A percentile compares a stretch with the other conserved stretches of the same genome.
phyloP scores from a whole-genome alignment of 2,329 filamentous ascomycete species.

The Lithohypha guttulata region DNA sequence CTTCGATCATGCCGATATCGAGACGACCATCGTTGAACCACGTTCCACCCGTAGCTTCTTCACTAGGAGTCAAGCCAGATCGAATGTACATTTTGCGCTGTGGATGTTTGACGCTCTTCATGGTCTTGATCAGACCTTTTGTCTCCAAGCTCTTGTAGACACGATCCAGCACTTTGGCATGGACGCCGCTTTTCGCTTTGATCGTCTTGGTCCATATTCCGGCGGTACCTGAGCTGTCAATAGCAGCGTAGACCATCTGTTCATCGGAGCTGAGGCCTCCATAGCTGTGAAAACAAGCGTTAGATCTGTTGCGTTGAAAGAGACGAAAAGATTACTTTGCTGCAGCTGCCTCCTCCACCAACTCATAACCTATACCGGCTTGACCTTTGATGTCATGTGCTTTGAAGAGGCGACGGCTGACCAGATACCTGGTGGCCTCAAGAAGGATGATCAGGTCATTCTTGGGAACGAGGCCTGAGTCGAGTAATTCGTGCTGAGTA shows the following conservation, averaged over 20 bases:
- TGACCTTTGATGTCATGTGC: slow-evolving; percentile 30
- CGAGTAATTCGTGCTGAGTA: slow-evolving; percentile 36
- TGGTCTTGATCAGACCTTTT: slow-evolving; percentile 72
- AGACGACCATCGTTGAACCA: slow-evolving; percentile 82
- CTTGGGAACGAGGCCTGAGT: slow-evolving; percentile 34
- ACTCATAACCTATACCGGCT: slow-evolving; percentile 38
- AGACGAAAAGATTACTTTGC: slow-evolving; percentile 6
- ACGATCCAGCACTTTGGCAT: slow-evolving; percentile 71
- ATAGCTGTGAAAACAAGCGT: slow-evolving; percentile 22
- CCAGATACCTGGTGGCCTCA: slow-evolving; percentile 34
- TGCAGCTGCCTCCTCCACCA: slow-evolving; percentile 38
- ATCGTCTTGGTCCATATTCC: slow-evolving; percentile 89
- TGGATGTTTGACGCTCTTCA: slow-evolving; percentile 85
- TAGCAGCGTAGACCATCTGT: slow-evolving; percentile 68
- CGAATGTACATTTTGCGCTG: slow-evolving; percentile 96
- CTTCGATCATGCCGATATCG: slow-evolving; percentile 77
- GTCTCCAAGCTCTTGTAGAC: slow-evolving; percentile 73
- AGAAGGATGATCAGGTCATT: slow-evolving; percentile 33
- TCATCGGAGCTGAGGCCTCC: slow-evolving; percentile 53
- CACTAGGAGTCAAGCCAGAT: slow-evolving; percentile 68
- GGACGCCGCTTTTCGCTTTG: slow-evolving; percentile 67
- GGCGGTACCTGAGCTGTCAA: slow-evolving; percentile 73
- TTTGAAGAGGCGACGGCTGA: slow-evolving; percentile 37
- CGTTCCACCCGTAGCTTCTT: slow-evolving; percentile 82
- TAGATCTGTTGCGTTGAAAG: slow-evolving; percentile 9